A percentile compares a stretch with the other conserved stretches of the same genome.
Evolutionary conservation across 257 asterid genomes (phyloP).

Genomic region (Scutellaria galericulata): DNA sequence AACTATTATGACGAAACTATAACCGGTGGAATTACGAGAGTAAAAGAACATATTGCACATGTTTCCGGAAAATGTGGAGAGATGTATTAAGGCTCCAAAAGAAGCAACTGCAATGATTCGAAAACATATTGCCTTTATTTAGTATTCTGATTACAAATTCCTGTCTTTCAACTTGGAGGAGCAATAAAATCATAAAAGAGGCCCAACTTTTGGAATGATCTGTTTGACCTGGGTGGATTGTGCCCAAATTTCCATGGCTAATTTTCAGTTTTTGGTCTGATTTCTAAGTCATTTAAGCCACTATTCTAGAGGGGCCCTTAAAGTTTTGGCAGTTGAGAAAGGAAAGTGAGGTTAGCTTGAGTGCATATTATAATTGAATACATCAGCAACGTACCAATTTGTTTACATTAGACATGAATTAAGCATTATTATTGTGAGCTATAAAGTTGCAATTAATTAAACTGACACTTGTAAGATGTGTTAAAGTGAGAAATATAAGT

Average conservation of each 20-base stretch:
- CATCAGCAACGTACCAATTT: neutral
- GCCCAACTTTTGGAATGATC: constrained; percentile 14
- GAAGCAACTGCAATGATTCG: too few relatives aligned
- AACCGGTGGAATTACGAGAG: too few relatives aligned
- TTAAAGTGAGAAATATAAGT: constrained; percentile 17
- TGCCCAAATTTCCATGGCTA: neutral
- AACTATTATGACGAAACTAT: too few relatives aligned
- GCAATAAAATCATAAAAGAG: neutral
- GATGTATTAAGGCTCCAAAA: too few relatives aligned
- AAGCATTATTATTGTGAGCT: neutral
- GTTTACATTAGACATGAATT: neutral
- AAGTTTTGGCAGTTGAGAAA: constrained; percentile 13
- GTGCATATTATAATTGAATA: neutral
- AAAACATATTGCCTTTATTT: constrained; percentile 4
- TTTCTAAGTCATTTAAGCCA: constrained; percentile 14
- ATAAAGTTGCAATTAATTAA: neutral
- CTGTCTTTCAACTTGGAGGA: neutral
- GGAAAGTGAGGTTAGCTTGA: neutral
- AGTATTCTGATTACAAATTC: constrained; percentile 6
- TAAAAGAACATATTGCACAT: too few relatives aligned
- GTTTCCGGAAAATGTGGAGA: too few relatives aligned
- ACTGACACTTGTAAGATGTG: neutral
- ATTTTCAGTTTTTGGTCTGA: constrained; percentile 9
- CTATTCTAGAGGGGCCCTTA: neutral
- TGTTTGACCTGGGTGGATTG: constrained; percentile 11